Base-by-base conservation (phyloP, 345 rosid genomes). In the Dovyalis caffra region DNA sequence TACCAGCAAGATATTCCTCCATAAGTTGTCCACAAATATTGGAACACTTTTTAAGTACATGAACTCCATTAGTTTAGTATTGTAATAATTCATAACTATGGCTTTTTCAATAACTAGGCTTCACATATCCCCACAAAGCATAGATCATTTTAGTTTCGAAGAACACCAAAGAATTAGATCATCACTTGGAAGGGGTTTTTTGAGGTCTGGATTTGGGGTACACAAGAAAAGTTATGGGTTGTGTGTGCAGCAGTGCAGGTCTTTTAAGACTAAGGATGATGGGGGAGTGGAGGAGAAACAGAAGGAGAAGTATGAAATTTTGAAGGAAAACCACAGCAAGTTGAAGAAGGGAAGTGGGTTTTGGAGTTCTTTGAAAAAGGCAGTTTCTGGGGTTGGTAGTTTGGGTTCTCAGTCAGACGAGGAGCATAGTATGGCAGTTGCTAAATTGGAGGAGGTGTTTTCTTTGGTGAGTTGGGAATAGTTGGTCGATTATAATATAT, bases 401-500 rank as follows among this genome's bases (percentile, higher is more conserved):
- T 68, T 80, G 23, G 81, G 82, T 75, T 74, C 86, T 21, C 79
- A 78, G 68, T 84, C 91, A 35, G 79, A 68, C 4, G 89, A 88
- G 67, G 91, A 90, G 38, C 73, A 79, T 51, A 70, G 61, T 51
- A 74, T 78, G 66, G 85, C 85, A 31, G 68, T 86, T 76, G 87
- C 81, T 71, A 87, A 85, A 57, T 62, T 90, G 71, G 97, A 92
- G 82, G 80, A 76, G 70, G 80, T 86, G 76, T 87, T 86, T 79
- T 85, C 89, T 38, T 79, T 83, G 75, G 92, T 92, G 65, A 87
- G 90, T 83, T 75, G 10, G 6, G 5, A 29, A 62, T 63, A 10
- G 60, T 9, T 69, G 56, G 32, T 35, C n/a, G 14, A 6, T 68
- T 69, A 58, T 51, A n/a, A n/a, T n/a, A n/a, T n/a, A n/a, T n/a